Base-by-base conservation (phyloP, 192 early-diverging fungal species). In the Pilaira anomala region DNA sequence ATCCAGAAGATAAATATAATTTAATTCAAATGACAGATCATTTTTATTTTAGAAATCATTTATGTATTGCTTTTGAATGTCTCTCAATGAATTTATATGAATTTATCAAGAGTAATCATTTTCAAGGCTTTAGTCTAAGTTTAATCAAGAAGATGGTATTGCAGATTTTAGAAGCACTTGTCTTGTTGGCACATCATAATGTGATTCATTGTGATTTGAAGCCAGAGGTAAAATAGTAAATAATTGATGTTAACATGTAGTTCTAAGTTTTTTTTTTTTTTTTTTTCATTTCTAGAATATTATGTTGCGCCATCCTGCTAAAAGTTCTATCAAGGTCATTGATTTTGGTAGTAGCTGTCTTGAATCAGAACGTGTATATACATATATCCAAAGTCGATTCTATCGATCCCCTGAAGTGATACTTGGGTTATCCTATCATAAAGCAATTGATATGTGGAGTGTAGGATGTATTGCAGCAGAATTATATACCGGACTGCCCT, bases 321-420 rank as follows among this genome's bases (percentile, higher is more conserved):
- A 79, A 40, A 86, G 84, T 45, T 79, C 74, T 25, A 93, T 98
- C 76, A 98, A 98, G 79, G 93, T 98, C 28, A 98, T 98, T 73
- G 96, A 98, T 76, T 94, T 98, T 65, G 96, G 96, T 19, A 91
- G 89, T 65, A 92, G 89, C 69, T 98, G 96, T 67, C 88, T 91
- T 25, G 90, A 95, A 72, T 80, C 83, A 46, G 96, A 98, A 74
- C 89, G 91, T 62, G 89, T 98, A 30, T 99, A 99, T 73, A 98
- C 96, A 1, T 99, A 99, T 72, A 97, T 99, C 48, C 97, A 99
- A 76, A 88, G 85, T 67, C 84, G 97, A 29, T 99, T 97, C 76
- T 99, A 99, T 74, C 88, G 97, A 21, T 92, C 92, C 16, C 97
- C 97, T n/a, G 97, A 99, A 76, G 93, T 99, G 30, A 99, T 99